Percentiles rank a stretch among this genome's conserved stretches.
Conservation (phyloP, 441 rosid genomes). For the Pelargonium australe region DNA sequence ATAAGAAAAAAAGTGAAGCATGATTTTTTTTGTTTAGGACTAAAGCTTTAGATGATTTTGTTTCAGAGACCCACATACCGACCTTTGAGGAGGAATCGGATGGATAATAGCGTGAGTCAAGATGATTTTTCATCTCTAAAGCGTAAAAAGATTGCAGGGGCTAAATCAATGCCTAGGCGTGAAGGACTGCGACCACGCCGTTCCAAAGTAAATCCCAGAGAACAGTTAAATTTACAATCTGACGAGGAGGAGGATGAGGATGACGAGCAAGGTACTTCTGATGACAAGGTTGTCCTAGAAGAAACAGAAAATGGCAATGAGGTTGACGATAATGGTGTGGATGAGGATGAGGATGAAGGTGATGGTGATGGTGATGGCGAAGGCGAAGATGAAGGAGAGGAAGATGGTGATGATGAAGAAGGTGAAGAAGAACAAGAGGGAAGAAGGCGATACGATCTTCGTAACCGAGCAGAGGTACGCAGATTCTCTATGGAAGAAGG, state of each 20-base stretch:
- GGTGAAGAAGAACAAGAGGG: slow-evolving; percentile 93
- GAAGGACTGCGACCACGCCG: slow-evolving; percentile 97
- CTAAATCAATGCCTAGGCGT: slow-evolving; percentile 72
- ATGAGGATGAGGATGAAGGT: slow-evolving; percentile 48
- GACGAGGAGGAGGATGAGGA: slow-evolving; percentile 40
- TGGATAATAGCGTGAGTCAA: slow-evolving; percentile 46
- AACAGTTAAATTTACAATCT: slow-evolving; percentile 47
- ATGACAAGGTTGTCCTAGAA: slow-evolving; percentile 67
- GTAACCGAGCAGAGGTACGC: slow-evolving; percentile 91
- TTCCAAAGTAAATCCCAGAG: slow-evolving; percentile 48
- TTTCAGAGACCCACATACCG: slow-evolving; percentile 68
- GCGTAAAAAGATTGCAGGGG: slow-evolving; percentile 43
- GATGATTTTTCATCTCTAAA: slow-evolving; percentile 55
- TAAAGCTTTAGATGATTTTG: slow-evolving; percentile 25
- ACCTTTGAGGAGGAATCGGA: slow-evolving; percentile 52
- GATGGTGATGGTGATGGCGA: slow-evolving; percentile 28
- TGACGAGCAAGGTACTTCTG: slow-evolving; percentile 51
- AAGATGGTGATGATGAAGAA: slow-evolving; percentile 64
- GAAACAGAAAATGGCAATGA: slow-evolving; percentile 87
- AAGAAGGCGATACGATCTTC: slow-evolving; percentile 90
- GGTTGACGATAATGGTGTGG: slow-evolving; percentile 55
- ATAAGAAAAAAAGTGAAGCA: not conserved
- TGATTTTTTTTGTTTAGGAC: slow-evolving; percentile 11
- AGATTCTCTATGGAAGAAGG: slow-evolving; percentile 70
- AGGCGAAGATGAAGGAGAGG: slow-evolving; percentile 37